Base-by-base conservation (phyloP, 768 basidiomycete species). In the Krasilnikovozyma curviuscula region DNA sequence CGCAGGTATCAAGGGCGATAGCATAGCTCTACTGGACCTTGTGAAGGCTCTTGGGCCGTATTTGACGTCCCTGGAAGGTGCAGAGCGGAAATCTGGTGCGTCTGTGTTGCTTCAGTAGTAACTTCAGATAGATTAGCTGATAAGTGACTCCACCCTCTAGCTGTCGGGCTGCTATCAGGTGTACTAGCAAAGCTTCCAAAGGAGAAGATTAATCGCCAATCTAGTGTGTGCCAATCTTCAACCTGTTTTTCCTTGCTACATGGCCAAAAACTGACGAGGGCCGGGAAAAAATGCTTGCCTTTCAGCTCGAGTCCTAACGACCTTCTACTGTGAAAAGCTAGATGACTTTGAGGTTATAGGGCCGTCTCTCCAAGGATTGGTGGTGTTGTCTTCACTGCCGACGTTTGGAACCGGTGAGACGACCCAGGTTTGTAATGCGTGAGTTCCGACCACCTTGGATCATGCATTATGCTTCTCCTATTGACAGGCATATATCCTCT, bases 31-130 rank as follows among this genome's bases (percentile, higher is more conserved):
- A 13, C 67, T 88, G 5, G 73, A 78, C 53, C 66, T 97, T 19
- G 83, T 97, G 30, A 86, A 83, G 60, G 76, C 78, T 23, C 72
- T 93, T 0, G 84, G 84, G 34, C 79, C 83, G 55, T 86, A 81
- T 58, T 68, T 98, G 13, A 89, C 83, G 0, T 77, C 83, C 2
- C 83, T 88, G 49, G 81, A 91, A 46, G 82, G 79, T 56, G 68
- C 70, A 4, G 63, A 80, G 10, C 72, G 91, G 25, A 73, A 74
- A 8, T 84, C 84, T 70, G 91, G 91, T 84, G 50, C 39, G 57
- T 33, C 37, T 41, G 40, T 44, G 33, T 25, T 6, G 40, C 12
- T 24, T 27, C 23, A 30, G 10, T 35, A 27, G 40, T 23, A 18
- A 34, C 23, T 18, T 24, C 23, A 6, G 19, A 23, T 21, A 19